A percentile compares a stretch with the other conserved stretches of the same genome.
Evolutionary conservation across 2,329 filamentous ascomycete species (phyloP).

Genomic region (Sporothrix luriei): DNA sequence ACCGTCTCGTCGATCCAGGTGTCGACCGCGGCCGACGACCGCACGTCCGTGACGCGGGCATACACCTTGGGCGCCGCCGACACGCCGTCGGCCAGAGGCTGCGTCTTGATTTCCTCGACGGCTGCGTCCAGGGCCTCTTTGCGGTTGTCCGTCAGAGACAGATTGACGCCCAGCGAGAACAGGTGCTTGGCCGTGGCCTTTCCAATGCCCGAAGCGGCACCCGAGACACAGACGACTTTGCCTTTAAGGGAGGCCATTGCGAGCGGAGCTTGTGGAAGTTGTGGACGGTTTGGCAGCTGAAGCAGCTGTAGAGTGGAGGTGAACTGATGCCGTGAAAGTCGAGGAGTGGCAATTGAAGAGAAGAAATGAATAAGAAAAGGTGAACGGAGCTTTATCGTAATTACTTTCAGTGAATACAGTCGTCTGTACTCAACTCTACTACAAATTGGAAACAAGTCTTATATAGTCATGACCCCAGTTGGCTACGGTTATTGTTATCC

Average conservation of each 20-base stretch:
- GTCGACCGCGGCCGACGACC: conserved; percentile 41
- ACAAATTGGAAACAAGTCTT: neutral
- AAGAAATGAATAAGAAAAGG: neutral
- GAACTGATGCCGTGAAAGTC: neutral
- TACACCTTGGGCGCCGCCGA: conserved; percentile 12
- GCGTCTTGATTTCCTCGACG: conserved; percentile 2
- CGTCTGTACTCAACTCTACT: neutral
- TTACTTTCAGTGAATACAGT: neutral
- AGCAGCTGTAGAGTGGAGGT: neutral
- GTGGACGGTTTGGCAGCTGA: no score
- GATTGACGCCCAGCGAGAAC: conserved; percentile 45
- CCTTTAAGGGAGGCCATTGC: conserved; percentile 23
- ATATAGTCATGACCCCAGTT: neutral
- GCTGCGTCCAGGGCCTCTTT: conserved; percentile 40
- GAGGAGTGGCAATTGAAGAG: neutral
- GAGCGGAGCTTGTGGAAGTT: neutral
- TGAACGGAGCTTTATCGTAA: neutral
- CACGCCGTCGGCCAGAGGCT: conserved; percentile 4
- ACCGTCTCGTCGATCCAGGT: conserved; percentile 44
- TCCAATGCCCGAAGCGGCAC: conserved; percentile 52
- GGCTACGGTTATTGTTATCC: conserved; percentile 18
- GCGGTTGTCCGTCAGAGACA: conserved; percentile 52
- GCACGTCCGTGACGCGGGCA: conserved; percentile 41
- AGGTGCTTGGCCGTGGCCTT: conserved; percentile 50
- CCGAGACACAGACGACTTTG: conserved; percentile 52